phyloP scores from a whole-genome alignment of 805 yeast genomes.

The Blastobotrys peoriensis region DNA sequence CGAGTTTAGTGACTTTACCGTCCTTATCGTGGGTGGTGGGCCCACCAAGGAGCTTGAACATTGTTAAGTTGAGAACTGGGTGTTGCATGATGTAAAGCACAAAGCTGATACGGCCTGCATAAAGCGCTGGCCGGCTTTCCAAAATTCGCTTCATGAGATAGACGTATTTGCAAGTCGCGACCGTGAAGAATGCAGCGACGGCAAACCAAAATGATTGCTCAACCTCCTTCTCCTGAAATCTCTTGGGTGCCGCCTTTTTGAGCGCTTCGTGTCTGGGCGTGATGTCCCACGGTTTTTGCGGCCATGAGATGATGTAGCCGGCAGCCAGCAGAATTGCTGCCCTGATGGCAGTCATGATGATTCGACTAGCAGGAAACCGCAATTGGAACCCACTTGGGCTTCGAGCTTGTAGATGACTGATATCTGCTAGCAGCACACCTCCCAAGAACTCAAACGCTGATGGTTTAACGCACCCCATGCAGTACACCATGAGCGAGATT shows the following conservation, averaged over 20 bases:
- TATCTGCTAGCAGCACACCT: neutral
- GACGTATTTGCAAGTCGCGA: neutral
- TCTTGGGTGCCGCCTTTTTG: neutral
- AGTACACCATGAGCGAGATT: constrained; percentile 1
- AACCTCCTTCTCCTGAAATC: constrained; percentile 1
- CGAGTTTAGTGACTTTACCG: neutral
- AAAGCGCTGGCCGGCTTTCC: constrained; percentile 1
- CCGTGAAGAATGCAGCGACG: neutral
- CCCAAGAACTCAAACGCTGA: constrained; percentile 2
- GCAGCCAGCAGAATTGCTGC: neutral
- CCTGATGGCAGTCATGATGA: neutral
- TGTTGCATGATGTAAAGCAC: constrained; percentile 2
- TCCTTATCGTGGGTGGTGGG: neutral
- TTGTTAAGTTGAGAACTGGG: constrained; percentile 1
- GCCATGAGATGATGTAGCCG: constrained; percentile 3
- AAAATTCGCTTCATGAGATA: neutral
- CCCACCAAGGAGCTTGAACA: neutral
- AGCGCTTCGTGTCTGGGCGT: neutral
- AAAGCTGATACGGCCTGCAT: constrained; percentile 1
- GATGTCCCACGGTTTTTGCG: neutral
- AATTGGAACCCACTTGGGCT: neutral
- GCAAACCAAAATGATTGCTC: constrained; percentile 2
- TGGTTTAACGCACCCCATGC: neutral
- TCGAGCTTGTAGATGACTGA: neutral
- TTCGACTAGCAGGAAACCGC: neutral